phyloP scores from a whole-genome alignment of 1,284 basidiomycete genomes.

The Ustilago hordei region DNA sequence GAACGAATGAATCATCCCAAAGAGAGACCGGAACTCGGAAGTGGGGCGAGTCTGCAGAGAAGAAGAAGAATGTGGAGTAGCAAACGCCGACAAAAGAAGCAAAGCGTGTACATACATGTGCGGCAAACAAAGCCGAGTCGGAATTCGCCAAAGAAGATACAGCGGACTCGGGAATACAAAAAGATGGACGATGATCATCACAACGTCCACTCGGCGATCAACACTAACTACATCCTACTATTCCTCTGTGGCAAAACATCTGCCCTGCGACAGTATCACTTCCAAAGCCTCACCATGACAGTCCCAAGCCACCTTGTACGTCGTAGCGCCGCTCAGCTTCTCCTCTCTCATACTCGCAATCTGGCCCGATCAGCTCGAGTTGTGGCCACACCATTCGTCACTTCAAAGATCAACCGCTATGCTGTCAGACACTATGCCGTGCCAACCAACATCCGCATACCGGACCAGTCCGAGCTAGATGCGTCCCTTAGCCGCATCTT shows the following conservation, averaged over 20 bases:
- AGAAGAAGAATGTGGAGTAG: constrained; percentile 21
- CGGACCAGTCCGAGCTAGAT: constrained; percentile 27
- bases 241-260: background rate
- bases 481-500: constrained; percentile 32
- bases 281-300: constrained; percentile 2
- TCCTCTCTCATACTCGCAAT: background rate
- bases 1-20: constrained; percentile 8
- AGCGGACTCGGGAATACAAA: background rate
- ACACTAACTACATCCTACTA: background rate
- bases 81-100: constrained; percentile 1
- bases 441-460: constrained; percentile 18
- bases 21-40: constrained; percentile 10
- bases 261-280: background rate
- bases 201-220: background rate
- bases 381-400: background rate
- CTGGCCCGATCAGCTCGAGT: background rate
- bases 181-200: background rate
- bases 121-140: constrained; percentile 9
- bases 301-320: constrained; percentile 3
- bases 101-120: background rate
- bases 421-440: constrained; percentile 20
- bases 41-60: background rate
- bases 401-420: background rate
- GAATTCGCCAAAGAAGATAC: constrained; percentile 18
- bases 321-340: background rate